phyloP scores from a whole-genome alignment of 306 rosid species.

The Hylodesmum podocarpum region DNA sequence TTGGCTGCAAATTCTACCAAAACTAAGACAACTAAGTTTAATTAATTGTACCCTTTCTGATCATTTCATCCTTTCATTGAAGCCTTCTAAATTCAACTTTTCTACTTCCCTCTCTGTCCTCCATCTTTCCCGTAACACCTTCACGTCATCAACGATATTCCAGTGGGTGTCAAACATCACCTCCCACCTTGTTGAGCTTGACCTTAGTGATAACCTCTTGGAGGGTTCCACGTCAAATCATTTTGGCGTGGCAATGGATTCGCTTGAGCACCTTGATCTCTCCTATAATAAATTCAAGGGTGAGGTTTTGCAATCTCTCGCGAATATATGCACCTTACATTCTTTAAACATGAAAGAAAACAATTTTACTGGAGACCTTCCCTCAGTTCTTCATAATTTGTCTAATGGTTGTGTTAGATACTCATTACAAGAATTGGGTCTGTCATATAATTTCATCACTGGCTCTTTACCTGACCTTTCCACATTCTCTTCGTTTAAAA shows the following conservation, averaged over 20 bases:
- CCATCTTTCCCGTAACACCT: not conserved
- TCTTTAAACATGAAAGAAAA: rapidly evolving
- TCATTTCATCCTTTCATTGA: not conserved
- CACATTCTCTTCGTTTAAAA: not conserved
- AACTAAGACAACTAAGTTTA: not conserved
- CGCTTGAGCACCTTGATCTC: conserved; percentile 12
- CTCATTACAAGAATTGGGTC: conserved; percentile 4
- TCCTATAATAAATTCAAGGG: not conserved
- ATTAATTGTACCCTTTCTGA: not conserved
- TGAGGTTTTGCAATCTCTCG: not conserved
- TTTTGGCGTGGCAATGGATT: not conserved
- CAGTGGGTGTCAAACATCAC: conserved; percentile 25
- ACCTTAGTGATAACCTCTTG: not conserved
- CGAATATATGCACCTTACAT: conserved; percentile 7
- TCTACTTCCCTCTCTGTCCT: conserved; percentile 9
- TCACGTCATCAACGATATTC: conserved; percentile 14
- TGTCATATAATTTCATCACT: not conserved
- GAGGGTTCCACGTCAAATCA: not conserved
- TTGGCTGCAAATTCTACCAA: conserved; percentile 9
- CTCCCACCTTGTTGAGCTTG: conserved; percentile 21
- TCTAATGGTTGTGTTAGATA: conserved; percentile 19
- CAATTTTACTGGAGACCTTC: not conserved
- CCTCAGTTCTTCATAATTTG: conserved; percentile 8
- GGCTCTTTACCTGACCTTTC: conserved; percentile 17
- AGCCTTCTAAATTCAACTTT: not conserved